A percentile compares a stretch with the other conserved stretches of the same genome.
Conservation (phyloP, 1,284 basidiomycete genomes). For the Naganishia liquefaciens region DNA sequence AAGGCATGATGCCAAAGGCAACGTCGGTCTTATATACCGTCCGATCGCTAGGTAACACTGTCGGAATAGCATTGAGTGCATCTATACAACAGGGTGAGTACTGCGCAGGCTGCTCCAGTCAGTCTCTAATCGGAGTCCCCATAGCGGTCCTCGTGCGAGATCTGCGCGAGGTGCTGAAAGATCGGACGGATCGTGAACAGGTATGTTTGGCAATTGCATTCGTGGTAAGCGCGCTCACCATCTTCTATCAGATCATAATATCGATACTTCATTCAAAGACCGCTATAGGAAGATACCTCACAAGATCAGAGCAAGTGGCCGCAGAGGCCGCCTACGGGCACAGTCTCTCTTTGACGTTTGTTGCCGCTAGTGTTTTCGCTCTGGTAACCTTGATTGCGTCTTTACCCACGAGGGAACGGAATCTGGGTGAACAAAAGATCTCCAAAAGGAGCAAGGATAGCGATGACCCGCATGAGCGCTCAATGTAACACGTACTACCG, state of each 20-base stretch:
- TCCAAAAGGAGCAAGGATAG: conserved; percentile 13
- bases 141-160: conserved; percentile 26
- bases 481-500: conserved; percentile 1
- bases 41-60: conserved; percentile 49
- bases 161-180: conserved; percentile 18
- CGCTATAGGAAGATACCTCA: conserved; percentile 40
- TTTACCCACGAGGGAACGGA: conserved; percentile 41
- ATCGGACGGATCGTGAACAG: conserved; percentile 33
- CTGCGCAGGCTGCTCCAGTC: no score
- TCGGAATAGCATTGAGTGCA: conserved; percentile 49
- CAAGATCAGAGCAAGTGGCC: conserved; percentile 18
- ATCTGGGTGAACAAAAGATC: conserved; percentile 33
- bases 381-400: conserved; percentile 41
- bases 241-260: conserved; percentile 40
- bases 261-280: conserved; percentile 51
- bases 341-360: conserved; percentile 38
- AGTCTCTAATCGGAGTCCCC: not conserved
- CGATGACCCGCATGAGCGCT: conserved; percentile 4
- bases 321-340: conserved; percentile 49
- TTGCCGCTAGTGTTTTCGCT: conserved; percentile 37
- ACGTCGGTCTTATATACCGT: conserved; percentile 52
- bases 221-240: not conserved
- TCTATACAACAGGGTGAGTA: conserved; percentile 47
- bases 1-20: conserved; percentile 51
- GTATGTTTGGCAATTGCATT: conserved; percentile 29